These are phyloP conservation scores for Vitis riparia DNA, from an alignment of 164 flowering plant genomes.

Conservation along the genomic window DNA sequence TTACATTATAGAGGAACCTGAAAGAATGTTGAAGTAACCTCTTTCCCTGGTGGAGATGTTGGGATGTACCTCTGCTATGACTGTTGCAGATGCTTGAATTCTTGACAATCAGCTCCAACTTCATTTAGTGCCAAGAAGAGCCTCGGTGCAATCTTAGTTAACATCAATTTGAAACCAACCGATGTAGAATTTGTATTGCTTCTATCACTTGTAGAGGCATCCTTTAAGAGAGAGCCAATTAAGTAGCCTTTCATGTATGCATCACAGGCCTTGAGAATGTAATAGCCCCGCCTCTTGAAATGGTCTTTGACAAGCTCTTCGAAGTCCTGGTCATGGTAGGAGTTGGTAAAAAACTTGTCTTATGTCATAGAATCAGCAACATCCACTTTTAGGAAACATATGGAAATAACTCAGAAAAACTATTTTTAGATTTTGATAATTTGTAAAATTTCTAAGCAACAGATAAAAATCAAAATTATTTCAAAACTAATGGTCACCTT, in stretches of 20 bases:
- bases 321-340: slow-evolving; percentile 59
- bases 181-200: slow-evolving; percentile 62
- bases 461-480: too few species aligned
- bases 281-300: slow-evolving; percentile 77
- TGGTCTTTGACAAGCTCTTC: slow-evolving; percentile 77
- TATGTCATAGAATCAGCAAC: background rate
- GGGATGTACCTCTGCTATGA: slow-evolving; percentile 20
- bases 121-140: slow-evolving; percentile 58
- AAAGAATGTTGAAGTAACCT: slow-evolving; percentile 14
- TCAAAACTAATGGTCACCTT: too few species aligned
- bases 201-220: slow-evolving; percentile 57
- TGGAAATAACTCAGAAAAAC: too few species aligned
- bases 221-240: slow-evolving; percentile 79
- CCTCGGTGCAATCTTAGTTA: slow-evolving; percentile 83
- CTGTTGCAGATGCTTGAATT: slow-evolving; percentile 63
- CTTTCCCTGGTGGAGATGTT: slow-evolving; percentile 2
- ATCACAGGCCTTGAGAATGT: slow-evolving; percentile 93
- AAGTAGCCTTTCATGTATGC: slow-evolving; percentile 83
- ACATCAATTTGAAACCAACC: slow-evolving; percentile 94
- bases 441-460: too few species aligned
- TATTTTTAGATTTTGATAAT: too few species aligned
- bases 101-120: slow-evolving; percentile 73
- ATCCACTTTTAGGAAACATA: too few species aligned
- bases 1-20: slow-evolving; percentile 5
- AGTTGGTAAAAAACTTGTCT: too few species aligned